Evolutionary conservation across 2,329 filamentous ascomycete genomes (phyloP).

Genomic region (Paraphoma sp.): DNA sequence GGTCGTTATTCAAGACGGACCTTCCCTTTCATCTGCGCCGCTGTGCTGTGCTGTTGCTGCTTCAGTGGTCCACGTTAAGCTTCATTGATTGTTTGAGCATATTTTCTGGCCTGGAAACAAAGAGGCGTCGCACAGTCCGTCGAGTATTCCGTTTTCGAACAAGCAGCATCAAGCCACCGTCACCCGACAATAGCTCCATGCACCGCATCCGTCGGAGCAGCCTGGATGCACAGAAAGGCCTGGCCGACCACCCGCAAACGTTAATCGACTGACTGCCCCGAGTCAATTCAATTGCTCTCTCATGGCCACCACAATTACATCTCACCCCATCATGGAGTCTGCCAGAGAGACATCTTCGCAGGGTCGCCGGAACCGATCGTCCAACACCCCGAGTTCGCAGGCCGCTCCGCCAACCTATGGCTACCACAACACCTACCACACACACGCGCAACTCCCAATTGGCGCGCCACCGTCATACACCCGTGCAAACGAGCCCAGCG

Average conservation of each 20-base stretch:
- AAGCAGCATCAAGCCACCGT: conserved; percentile 18
- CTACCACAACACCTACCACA: conserved; percentile 53
- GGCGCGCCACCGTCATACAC: conserved; percentile 42
- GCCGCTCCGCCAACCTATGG: conserved; percentile 42
- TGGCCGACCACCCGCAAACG: conserved; percentile 7
- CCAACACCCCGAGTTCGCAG: conserved; percentile 20
- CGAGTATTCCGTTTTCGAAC: conserved; percentile 16
- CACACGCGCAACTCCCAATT: conserved; percentile 38
- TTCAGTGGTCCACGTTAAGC: not conserved
- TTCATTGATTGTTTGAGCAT: conserved; percentile 8
- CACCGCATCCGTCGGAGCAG: conserved; percentile 11
- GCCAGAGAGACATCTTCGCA: conserved; percentile 10
- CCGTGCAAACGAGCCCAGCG: conserved; percentile 28
- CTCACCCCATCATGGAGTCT: conserved; percentile 8
- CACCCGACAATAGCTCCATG: conserved; percentile 12
- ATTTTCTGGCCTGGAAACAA: conserved; percentile 9
- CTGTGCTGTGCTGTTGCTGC: conserved; percentile 1
- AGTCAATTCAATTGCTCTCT: not conserved
- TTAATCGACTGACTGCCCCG: not conserved
- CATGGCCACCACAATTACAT: not conserved
- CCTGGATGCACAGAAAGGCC: conserved; percentile 12
- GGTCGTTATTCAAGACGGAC: not conserved
- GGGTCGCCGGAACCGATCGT: conserved; percentile 23
- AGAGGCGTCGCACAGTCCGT: conserved; percentile 7
- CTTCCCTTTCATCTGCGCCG: not conserved